Base-by-base conservation (phyloP, 257 asterid species). In the Nicotiana sylvestris region DNA sequence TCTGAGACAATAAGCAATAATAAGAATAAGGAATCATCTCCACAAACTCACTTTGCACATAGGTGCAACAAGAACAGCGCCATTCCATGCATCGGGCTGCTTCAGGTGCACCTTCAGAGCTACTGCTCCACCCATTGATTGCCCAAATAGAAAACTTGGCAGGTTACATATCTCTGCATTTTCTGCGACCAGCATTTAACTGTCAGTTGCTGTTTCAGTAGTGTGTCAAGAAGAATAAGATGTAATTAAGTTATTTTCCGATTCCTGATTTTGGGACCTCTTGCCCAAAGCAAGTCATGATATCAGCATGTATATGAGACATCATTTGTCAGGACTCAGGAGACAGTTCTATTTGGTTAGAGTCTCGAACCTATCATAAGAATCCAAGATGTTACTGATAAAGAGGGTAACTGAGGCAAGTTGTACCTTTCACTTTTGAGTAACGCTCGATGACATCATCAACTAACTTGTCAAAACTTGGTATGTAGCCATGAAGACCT, bases 121-220 rank as follows among this genome's bases (percentile, higher is more conserved):
- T 89, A 92, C 88, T 10, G 97, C 97, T 53, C 97, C 97, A 74
- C 97, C 97, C 97, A 93, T 93, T 2, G 97, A 93, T 82, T 93
- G 95, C 29, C 97, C 97, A 88, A 89, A 86, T 27, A 93, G 62
- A 11, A 92, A 87, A 82, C 94, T 89, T 86, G 87, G 82, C 76
- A 81, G 91, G 0, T 83, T 87, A 61, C 87, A 62, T 65, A 87
- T 88, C 32, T 88, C 91, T 60, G 85, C 83, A 66, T 84, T 90
- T 66, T 90, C 97, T 93, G 87, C 76, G 27, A 21, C 3, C 68
- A 61, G 39, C 17, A 12, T 25, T 61, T 17, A 66, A 30, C 29
- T 76, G 64, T 76, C 69, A 33, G 4, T 13, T 21, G 4, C 32
- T 32, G 32, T n/a, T 67, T 67, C 51, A 25, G 68, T 49, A 60